Conservation (phyloP, 768 basidiomycete species). For the Psilocybe sp. region DNA sequence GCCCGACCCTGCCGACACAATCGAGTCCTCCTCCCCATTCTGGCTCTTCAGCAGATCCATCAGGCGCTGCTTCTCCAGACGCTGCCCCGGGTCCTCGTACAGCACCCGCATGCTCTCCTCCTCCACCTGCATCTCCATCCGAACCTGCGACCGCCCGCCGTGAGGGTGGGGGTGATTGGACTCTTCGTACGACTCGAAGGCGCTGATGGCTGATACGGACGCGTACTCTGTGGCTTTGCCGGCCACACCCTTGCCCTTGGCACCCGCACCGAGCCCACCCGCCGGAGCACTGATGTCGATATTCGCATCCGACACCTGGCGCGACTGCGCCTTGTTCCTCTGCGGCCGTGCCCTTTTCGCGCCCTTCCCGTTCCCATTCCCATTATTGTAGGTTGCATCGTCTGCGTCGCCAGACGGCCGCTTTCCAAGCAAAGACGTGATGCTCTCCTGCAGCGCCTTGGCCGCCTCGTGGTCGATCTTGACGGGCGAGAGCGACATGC, state of each 20-base stretch:
- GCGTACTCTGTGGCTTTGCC: background rate
- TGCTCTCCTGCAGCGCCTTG: constrained; percentile 65
- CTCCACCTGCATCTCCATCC: constrained; percentile 10
- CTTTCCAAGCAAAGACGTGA: constrained; percentile 70
- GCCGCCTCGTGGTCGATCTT: constrained; percentile 47
- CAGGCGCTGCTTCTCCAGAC: constrained; percentile 54
- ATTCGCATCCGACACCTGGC: constrained; percentile 33
- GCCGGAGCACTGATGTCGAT: constrained; percentile 9
- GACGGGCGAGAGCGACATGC: constrained; percentile 35
- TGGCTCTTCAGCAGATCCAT: constrained; percentile 49
- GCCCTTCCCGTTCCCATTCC: constrained; percentile 30
- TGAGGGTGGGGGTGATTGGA: too few relatives aligned
- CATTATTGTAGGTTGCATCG: too few relatives aligned
- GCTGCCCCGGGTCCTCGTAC: constrained; percentile 69
- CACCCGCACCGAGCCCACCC: background rate
- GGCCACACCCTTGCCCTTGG: background rate
- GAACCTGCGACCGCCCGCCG: constrained; percentile 17
- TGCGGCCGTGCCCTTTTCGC: constrained; percentile 39
- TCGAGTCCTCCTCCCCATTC: constrained; percentile 5
- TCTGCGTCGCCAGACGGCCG: constrained; percentile 32
- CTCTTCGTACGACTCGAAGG: constrained; percentile 11
- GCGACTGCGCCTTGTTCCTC: constrained; percentile 34
- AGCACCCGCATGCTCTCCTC: constrained; percentile 55
- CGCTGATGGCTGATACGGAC: constrained; percentile 2
- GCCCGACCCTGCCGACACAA: too few relatives aligned